Conservation (phyloP, 768 basidiomycete species). For the Candolleomyces aberdarensis region DNA sequence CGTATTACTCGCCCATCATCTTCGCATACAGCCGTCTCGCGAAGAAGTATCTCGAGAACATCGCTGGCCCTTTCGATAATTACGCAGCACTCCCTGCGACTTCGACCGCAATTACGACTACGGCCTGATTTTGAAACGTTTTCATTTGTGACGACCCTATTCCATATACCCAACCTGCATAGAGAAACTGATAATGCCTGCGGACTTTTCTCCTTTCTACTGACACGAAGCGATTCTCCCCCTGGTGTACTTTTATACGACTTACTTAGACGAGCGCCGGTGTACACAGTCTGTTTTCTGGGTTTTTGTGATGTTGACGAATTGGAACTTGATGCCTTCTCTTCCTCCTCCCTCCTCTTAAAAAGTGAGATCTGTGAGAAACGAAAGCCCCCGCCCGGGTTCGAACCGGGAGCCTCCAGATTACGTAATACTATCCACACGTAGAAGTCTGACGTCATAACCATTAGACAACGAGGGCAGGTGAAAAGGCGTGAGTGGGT, state of each 20-base stretch:
- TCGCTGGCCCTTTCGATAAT: constrained; percentile 52
- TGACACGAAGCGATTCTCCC: neutral
- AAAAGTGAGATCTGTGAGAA: neutral
- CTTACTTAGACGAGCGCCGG: neutral
- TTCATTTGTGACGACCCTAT: neutral
- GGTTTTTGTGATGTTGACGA: neutral
- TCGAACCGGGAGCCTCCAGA: constrained; percentile 90
- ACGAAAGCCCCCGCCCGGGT: constrained; percentile 64
- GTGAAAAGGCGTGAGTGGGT: neutral
- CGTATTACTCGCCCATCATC: constrained; percentile 55
- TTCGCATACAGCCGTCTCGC: constrained; percentile 22
- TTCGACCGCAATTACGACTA: neutral
- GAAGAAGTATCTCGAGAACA: constrained; percentile 40
- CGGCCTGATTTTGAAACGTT: neutral
- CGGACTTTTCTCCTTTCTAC: neutral
- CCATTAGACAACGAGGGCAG: constrained; percentile 85
- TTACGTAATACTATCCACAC: constrained; percentile 17
- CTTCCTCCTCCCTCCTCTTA: neutral
- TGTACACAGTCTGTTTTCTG: neutral
- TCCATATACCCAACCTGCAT: neutral
- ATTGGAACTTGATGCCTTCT: neutral
- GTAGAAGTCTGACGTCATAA: constrained; percentile 90
- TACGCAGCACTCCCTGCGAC: neutral
- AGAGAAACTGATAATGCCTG: neutral
- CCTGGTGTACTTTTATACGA: neutral